Percentiles rank a stretch among this genome's conserved stretches.
These are phyloP conservation scores for Candida neerlandica DNA, from an alignment of 1,139 yeast species.

Conservation along the genomic window DNA sequence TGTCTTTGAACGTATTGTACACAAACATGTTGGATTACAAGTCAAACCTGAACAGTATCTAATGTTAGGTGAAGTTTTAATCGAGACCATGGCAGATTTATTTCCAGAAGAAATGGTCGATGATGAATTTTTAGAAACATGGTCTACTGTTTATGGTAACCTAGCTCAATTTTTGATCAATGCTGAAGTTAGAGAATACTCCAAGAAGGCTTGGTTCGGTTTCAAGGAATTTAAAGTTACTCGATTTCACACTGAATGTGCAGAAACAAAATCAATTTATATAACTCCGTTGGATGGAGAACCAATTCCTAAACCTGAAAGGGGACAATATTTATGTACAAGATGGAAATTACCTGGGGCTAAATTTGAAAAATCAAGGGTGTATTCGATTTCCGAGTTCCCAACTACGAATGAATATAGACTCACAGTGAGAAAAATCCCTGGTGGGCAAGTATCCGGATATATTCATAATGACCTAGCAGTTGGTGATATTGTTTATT, in stretches of 20 bases:
- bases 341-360: conserved; percentile 38
- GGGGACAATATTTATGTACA: conserved; percentile 67
- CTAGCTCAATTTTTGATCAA: conserved; percentile 65
- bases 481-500: conserved; percentile 51
- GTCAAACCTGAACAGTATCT: conserved; percentile 66
- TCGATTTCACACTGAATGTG: conserved; percentile 46
- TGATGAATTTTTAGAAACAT: conserved; percentile 58
- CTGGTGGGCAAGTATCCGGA: conserved; percentile 55
- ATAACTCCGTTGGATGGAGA: conserved; percentile 51
- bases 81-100: conserved; percentile 55
- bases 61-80: conserved; percentile 58
- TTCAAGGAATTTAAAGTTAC: conserved; percentile 55
- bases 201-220: conserved; percentile 54
- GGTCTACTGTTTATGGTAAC: conserved; percentile 66
- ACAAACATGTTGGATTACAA: conserved; percentile 67
- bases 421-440: conserved; percentile 51
- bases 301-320: conserved; percentile 35
- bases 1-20: conserved; percentile 61
- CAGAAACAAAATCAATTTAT: conserved; percentile 53
- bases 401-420: conserved; percentile 43
- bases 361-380: conserved; percentile 45
- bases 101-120: conserved; percentile 61
- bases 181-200: conserved; percentile 53
- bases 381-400: conserved; percentile 51
- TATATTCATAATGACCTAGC: conserved; percentile 51